Base-by-base conservation (phyloP, 129 eudicot genomes). In the Cynara cardunculus region DNA sequence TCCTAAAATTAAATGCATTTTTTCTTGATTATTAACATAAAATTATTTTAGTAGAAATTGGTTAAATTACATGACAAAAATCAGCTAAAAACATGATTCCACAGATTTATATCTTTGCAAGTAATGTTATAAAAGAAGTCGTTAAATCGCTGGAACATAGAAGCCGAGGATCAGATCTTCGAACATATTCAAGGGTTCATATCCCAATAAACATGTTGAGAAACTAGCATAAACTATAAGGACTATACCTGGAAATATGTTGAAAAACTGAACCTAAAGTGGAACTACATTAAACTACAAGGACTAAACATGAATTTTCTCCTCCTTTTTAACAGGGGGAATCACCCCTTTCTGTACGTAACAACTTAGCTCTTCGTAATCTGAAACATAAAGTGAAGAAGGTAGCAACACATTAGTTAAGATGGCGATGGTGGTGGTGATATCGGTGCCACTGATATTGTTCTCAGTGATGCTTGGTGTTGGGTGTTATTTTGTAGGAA, bases 401-500 rank as follows among this genome's bases (percentile, higher is more conserved):
- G 64, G n/a, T 56, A 16, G 9, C 2, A 8, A 49, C 0, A 14
- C 10, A 41, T 16, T 16, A 49, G n/a, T 56, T 2, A 82, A 77
- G 56, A 91, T 91, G 93, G 93, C 91, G 6, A 76, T 91, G 88
- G 93, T 89, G 62, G 61, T 89, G 13, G 93, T 91, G 64, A 39
- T 91, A 69, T 91, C 93, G 4, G 61, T 91, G 19, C 96, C 96
- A 69, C 76, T 91, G 76, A 87, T 91, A 18, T 22, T 91, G 9
- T 84, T 91, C 41, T 87, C 93, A 11, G 8, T 87, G 25, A 65
- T 89, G 75, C 80, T 91, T 22, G 93, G 93, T 6, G 69, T 91
- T 34, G 96, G 90, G 16, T 91, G 96, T 75, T 89, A 87, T 79
- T 66, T 91, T 44, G 77, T 88, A 28, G 96, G 96, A 32, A 87